Conservation (phyloP, 2,329 filamentous ascomycete genomes). For the Coniochaeta hoffmannii region DNA sequence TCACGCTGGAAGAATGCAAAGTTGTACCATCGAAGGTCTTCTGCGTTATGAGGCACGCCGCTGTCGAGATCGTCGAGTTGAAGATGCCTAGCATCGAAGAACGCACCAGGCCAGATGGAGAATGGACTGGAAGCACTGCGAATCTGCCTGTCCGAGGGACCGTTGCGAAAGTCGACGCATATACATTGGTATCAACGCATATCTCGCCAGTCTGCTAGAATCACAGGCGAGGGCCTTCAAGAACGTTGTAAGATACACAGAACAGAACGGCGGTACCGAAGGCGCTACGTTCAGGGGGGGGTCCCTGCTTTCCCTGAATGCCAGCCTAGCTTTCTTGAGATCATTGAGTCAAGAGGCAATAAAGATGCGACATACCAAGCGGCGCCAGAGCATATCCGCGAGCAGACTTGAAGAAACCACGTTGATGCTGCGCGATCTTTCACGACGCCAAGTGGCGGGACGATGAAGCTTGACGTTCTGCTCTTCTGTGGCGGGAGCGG, state of each 20-base stretch:
- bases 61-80: not conserved
- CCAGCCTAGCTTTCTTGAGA: not conserved
- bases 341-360: not conserved
- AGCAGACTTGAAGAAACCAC: not conserved
- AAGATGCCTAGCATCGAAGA: slow-evolving; percentile 2
- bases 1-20: not conserved
- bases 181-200: slow-evolving; percentile 1
- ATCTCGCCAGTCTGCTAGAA: not conserved
- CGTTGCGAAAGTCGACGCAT: slow-evolving; percentile 1
- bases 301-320: not conserved
- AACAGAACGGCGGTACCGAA: not conserved
- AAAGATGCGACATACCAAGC: not conserved
- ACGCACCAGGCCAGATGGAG: not conserved
- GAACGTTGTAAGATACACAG: no score
- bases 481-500: slow-evolving; percentile 1
- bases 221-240: not conserved
- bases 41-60: not conserved
- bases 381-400: not conserved
- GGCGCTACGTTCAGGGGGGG: not conserved
- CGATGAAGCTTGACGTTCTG: not conserved
- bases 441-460: not conserved
- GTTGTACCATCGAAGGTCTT: not conserved
- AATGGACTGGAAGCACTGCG: slow-evolving; percentile 4
- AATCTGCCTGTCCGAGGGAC: slow-evolving; percentile 2
- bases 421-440: not conserved